These are phyloP conservation scores for Xylaria sp. DNA, from an alignment of 2,329 filamentous ascomycete genomes.

Conservation along the genomic window DNA sequence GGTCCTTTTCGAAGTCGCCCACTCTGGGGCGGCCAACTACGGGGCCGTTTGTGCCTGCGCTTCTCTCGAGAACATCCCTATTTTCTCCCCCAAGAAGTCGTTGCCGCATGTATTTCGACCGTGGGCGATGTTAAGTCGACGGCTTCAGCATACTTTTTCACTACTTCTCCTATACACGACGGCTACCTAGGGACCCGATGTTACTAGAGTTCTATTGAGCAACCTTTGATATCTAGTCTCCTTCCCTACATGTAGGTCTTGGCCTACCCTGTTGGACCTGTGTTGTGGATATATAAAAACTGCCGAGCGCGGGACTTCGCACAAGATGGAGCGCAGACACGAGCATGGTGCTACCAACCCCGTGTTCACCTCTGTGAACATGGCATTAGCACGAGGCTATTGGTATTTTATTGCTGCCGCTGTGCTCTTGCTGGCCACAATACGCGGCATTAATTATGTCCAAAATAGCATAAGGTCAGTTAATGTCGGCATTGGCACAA, in stretches of 20 bases:
- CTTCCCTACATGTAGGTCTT: background rate
- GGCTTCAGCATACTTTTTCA: background rate
- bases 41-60: background rate
- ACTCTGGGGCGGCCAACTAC: background rate
- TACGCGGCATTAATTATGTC: conserved; percentile 58
- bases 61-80: background rate
- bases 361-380: conserved; percentile 59
- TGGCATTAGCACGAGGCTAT: conserved; percentile 63
- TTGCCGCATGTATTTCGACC: background rate
- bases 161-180: background rate
- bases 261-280: background rate
- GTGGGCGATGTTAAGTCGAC: background rate
- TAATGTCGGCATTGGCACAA: background rate
- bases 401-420: conserved; percentile 69
- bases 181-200: background rate
- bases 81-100: background rate
- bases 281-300: background rate
- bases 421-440: conserved; percentile 55
- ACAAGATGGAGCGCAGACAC: conserved; percentile 47
- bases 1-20: background rate
- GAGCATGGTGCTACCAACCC: conserved; percentile 45
- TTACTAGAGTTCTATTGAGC: background rate
- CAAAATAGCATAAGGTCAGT: conserved; percentile 57
- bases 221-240: background rate
- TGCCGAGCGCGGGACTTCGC: conserved; percentile 4